A percentile compares a stretch with the other conserved stretches of the same genome.
These are phyloP conservation scores for Botrytis byssoidea DNA, from an alignment of 2,329 filamentous ascomycete genomes.

Conservation along the genomic window DNA sequence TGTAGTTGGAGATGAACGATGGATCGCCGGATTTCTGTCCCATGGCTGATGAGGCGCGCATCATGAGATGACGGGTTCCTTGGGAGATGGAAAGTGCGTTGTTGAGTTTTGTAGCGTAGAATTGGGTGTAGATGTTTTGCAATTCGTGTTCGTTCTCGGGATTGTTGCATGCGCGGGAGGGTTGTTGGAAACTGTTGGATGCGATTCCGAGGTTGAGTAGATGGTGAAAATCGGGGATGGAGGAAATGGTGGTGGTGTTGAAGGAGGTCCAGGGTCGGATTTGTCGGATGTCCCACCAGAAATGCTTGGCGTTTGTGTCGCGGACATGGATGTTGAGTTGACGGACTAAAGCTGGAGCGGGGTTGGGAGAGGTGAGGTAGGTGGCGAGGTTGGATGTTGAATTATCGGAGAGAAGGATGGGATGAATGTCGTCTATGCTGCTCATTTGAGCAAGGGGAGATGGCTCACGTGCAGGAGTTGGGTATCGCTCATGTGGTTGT, in stretches of 20 bases:
- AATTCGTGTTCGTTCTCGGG: slow-evolving; percentile 79
- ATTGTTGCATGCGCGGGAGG: slow-evolving; percentile 51
- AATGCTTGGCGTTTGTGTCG: slow-evolving; percentile 72
- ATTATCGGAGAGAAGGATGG: slow-evolving; percentile 39
- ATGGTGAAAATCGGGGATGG: slow-evolving; percentile 68
- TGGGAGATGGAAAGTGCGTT: slow-evolving; percentile 76
- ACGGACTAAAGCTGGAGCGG: slow-evolving; percentile 77
- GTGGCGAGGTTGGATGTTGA: slow-evolving; percentile 67
- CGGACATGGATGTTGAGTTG: slow-evolving; percentile 68
- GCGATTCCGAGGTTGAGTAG: slow-evolving; percentile 71
- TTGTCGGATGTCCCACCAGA: slow-evolving; percentile 95
- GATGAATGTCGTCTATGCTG: slow-evolving; percentile 38
- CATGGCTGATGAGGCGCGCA: slow-evolving; percentile 33
- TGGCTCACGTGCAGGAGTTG: slow-evolving; percentile 44
- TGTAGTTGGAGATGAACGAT: slow-evolving; percentile 51
- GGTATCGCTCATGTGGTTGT: slow-evolving; percentile 44
- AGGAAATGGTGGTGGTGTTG: slow-evolving; percentile 67
- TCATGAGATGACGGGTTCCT: slow-evolving; percentile 56
- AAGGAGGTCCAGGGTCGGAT: slow-evolving; percentile 81
- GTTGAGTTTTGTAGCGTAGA: slow-evolving; percentile 86
- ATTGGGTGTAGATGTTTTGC: slow-evolving; percentile 69
- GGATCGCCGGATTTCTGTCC: slow-evolving; percentile 36
- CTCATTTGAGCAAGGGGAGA: slow-evolving; percentile 42
- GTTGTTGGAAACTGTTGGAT: slow-evolving; percentile 56
- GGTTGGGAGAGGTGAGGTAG: slow-evolving; percentile 78